Conservation (phyloP, 2,329 filamentous ascomycete genomes). For the Ploettnerulaceae sp. region DNA sequence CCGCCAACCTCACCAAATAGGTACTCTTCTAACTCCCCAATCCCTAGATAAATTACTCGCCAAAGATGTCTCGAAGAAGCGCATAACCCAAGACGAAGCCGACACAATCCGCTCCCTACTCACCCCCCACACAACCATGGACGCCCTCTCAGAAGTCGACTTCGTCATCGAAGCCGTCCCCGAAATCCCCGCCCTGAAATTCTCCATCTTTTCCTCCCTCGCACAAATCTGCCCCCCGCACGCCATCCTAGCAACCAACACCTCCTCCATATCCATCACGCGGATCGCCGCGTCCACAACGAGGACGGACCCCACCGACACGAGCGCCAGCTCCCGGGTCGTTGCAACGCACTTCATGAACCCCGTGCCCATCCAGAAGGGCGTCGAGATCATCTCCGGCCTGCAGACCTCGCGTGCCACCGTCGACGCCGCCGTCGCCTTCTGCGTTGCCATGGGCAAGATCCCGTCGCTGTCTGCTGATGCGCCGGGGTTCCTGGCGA, state of each 20-base stretch:
- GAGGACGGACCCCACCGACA: slow-evolving; percentile 70
- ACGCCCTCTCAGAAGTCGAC: slow-evolving; percentile 76
- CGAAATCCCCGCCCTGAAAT: slow-evolving; percentile 83
- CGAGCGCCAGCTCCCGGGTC: slow-evolving; percentile 78
- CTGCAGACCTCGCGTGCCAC: slow-evolving; percentile 85
- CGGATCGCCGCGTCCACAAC: slow-evolving; percentile 87
- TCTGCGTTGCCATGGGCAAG: slow-evolving; percentile 92
- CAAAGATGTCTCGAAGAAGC: slow-evolving; percentile 86
- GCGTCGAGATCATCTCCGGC: slow-evolving; percentile 94
- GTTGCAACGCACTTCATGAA: slow-evolving; percentile 99
- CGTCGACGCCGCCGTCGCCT: slow-evolving; percentile 73
- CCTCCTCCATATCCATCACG: slow-evolving; percentile 97
- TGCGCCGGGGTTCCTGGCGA: slow-evolving; percentile 89
- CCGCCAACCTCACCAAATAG: neutral
- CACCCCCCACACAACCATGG: slow-evolving; percentile 65
- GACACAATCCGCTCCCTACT: slow-evolving; percentile 67
- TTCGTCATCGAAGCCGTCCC: slow-evolving; percentile 98
- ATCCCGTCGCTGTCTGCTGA: slow-evolving; percentile 83
- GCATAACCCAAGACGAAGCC: slow-evolving; percentile 77
- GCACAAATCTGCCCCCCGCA: slow-evolving; percentile 78
- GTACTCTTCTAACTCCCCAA: neutral
- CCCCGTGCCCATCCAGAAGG: slow-evolving; percentile 92
- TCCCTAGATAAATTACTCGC: slow-evolving; percentile 79
- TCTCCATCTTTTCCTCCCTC: slow-evolving; percentile 77
- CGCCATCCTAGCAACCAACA: slow-evolving; percentile 93